phyloP scores from a whole-genome alignment of 2,329 filamentous ascomycete genomes.

The Lasiodiplodia sp. region DNA sequence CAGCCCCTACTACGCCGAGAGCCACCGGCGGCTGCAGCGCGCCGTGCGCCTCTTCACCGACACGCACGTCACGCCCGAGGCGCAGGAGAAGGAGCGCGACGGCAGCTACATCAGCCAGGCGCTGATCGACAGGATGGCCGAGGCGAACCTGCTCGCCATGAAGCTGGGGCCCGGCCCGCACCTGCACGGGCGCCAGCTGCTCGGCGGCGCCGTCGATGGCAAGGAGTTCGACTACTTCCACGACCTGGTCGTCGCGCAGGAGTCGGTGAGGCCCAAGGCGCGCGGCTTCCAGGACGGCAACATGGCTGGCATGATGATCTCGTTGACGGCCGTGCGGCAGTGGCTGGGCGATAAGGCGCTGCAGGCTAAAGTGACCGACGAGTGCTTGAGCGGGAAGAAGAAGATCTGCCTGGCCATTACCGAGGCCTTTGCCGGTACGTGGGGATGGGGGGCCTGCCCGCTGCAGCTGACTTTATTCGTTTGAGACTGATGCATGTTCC shows the following conservation, averaged over 20 bases:
- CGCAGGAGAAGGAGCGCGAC: constrained; percentile 75
- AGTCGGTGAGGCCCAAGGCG: constrained; percentile 73
- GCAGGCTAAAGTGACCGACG: constrained; percentile 71
- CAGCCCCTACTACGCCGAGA: constrained; percentile 81
- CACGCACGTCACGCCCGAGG: constrained; percentile 74
- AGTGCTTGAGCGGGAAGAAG: constrained; percentile 81
- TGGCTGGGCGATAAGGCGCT: constrained; percentile 74
- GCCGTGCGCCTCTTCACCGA: constrained; percentile 79
- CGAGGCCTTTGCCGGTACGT: constrained; percentile 74
- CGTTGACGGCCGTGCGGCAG: constrained; percentile 79
- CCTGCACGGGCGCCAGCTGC: constrained; percentile 72
- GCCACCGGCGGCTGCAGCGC: constrained; percentile 71
- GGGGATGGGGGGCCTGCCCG: background rate
- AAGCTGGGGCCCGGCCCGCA: constrained; percentile 84
- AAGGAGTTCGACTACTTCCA: constrained; percentile 90
- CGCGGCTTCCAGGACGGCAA: constrained; percentile 78
- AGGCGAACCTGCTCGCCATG: constrained; percentile 78
- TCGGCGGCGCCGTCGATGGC: constrained; percentile 71
- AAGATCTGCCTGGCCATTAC: constrained; percentile 89
- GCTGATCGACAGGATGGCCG: constrained; percentile 81
- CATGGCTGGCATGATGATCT: constrained; percentile 86
- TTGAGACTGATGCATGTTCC: constrained; percentile 10
- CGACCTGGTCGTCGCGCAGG: constrained; percentile 78
- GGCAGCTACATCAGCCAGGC: constrained; percentile 74
- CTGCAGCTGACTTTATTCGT: background rate